A percentile compares a stretch with the other conserved stretches of the same genome.
These are phyloP conservation scores for Fusarium goolgardi DNA, from an alignment of 2,329 filamentous ascomycete genomes.

Conservation along the genomic window DNA sequence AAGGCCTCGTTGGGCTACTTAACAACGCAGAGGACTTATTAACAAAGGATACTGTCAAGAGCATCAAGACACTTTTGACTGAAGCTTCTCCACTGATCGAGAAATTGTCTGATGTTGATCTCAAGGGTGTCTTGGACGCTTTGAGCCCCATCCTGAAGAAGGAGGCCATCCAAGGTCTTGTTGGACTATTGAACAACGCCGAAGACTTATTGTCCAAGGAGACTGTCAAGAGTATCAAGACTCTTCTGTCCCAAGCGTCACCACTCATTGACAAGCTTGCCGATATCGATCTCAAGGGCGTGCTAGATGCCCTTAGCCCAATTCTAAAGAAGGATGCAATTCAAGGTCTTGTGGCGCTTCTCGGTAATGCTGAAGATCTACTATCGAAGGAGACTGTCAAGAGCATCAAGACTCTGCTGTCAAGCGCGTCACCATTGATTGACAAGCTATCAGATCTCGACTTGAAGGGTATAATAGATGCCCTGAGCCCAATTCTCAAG, in stretches of 20 bases:
- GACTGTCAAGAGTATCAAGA: slow-evolving; percentile 22
- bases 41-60: slow-evolving; percentile 16
- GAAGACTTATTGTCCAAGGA: slow-evolving; percentile 14
- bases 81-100: slow-evolving; percentile 14
- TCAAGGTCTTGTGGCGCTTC: slow-evolving; percentile 43
- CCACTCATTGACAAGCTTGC: slow-evolving; percentile 45
- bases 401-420: slow-evolving; percentile 37
- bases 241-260: slow-evolving; percentile 4
- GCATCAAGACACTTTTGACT: slow-evolving; percentile 14
- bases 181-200: slow-evolving; percentile 7
- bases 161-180: slow-evolving; percentile 17
- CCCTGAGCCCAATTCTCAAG: slow-evolving; percentile 52
- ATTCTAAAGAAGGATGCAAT: slow-evolving; percentile 47
- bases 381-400: slow-evolving; percentile 39
- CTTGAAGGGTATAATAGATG: slow-evolving; percentile 47
- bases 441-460: slow-evolving; percentile 50
- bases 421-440: slow-evolving; percentile 37
- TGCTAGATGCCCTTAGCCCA: slow-evolving; percentile 44
- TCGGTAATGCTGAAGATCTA: slow-evolving; percentile 44
- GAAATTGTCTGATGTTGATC: slow-evolving; percentile 15
- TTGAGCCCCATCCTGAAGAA: slow-evolving; percentile 21
- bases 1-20: slow-evolving; percentile 6
- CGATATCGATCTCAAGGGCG: slow-evolving; percentile 51
- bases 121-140: slow-evolving; percentile 21
- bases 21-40: slow-evolving; percentile 17